These are phyloP conservation scores for Tylopilus felleus DNA, from an alignment of 768 basidiomycete genomes.

Conservation along the genomic window DNA sequence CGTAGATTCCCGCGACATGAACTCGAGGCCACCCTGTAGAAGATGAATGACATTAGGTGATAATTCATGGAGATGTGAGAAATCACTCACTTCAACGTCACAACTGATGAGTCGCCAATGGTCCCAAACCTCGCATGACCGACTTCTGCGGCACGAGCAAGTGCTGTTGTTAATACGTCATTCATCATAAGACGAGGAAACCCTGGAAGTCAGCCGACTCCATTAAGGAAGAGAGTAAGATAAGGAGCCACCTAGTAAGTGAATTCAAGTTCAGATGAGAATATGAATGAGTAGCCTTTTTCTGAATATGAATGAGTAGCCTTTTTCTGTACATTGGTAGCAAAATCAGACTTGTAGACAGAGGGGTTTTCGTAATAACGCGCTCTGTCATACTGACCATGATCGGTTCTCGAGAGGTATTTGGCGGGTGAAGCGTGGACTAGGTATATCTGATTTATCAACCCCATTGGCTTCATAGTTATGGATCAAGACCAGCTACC, in stretches of 20 bases:
- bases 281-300: too few relatives aligned
- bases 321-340: conserved; percentile 52
- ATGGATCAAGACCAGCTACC: conserved; percentile 31
- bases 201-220: conserved; percentile 74
- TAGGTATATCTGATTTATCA: conserved; percentile 58
- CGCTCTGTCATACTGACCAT: conserved; percentile 52
- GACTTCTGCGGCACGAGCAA: conserved; percentile 46
- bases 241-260: conserved; percentile 73
- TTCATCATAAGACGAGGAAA: conserved; percentile 81
- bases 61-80: neutral
- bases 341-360: conserved; percentile 64
- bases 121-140: conserved; percentile 60
- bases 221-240: conserved; percentile 83
- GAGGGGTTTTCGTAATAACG: conserved; percentile 76
- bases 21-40: conserved; percentile 76
- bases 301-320: neutral
- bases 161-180: conserved; percentile 51
- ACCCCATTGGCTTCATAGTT: neutral
- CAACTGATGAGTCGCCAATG: conserved; percentile 88
- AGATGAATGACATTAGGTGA: neutral
- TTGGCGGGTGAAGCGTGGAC: conserved; percentile 67
- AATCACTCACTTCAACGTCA: conserved; percentile 61
- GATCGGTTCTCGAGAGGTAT: conserved; percentile 63
- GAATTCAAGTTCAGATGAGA: neutral
- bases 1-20: conserved; percentile 70